phyloP scores from a whole-genome alignment of 495 filamentous ascomycete species.

The Penicillium parvum region DNA sequence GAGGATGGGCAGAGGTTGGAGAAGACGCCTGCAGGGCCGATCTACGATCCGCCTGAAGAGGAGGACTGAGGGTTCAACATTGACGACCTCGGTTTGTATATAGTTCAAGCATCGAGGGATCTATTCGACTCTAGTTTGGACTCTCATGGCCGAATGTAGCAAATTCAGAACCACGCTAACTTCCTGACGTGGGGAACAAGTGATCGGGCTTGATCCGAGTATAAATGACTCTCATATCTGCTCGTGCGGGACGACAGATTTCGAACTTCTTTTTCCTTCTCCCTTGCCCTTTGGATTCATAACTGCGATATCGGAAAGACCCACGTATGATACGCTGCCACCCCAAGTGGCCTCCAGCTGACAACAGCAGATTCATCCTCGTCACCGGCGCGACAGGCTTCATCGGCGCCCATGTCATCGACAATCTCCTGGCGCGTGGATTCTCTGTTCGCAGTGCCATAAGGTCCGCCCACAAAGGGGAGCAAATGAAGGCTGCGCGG shows the following conservation, averaged over 20 bases:
- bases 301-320: no score
- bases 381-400: conserved; percentile 42
- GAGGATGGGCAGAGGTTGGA: conserved; percentile 16
- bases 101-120: no score
- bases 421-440: conserved; percentile 29
- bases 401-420: conserved; percentile 40
- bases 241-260: conserved; percentile 1
- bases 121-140: no score
- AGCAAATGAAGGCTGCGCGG: conserved; percentile 27
- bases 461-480: conserved; percentile 26
- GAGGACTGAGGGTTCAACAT: conserved; percentile 17
- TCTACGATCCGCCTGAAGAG: conserved; percentile 21
- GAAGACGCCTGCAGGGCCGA: conserved; percentile 20
- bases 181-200: background rate
- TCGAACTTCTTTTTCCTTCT: background rate
- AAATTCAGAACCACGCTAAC: background rate
- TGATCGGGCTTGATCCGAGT: conserved; percentile 2
- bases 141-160: no score
- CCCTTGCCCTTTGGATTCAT: no score
- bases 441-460: conserved; percentile 36
- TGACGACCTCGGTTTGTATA: no score
- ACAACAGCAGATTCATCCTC: conserved; percentile 22
- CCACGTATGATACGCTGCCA: no score
- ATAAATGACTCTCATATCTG: background rate
- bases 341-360: background rate